These are phyloP conservation scores for Amylostereum chailletii DNA, from an alignment of 1,284 basidiomycete species.

Conservation along the genomic window DNA sequence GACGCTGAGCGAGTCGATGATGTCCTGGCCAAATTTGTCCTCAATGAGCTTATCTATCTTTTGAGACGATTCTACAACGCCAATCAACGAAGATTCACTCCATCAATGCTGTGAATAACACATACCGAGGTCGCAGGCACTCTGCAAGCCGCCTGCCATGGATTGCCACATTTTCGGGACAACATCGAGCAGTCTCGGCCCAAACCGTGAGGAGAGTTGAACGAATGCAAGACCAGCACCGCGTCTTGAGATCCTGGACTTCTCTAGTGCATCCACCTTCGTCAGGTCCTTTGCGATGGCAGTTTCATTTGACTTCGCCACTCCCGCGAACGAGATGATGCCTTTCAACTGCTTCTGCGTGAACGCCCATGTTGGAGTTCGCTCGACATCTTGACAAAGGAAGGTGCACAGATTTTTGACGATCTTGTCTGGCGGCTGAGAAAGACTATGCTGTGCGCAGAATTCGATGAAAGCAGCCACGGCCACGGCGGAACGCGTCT, in stretches of 20 bases:
- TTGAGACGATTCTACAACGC: constrained; percentile 35
- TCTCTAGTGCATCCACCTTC: constrained; percentile 42
- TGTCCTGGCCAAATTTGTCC: constrained; percentile 77
- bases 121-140: constrained; percentile 61
- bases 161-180: constrained; percentile 94
- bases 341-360: constrained; percentile 55
- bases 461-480: constrained; percentile 87
- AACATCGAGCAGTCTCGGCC: constrained; percentile 59
- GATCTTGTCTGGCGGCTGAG: constrained; percentile 81
- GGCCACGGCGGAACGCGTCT: constrained; percentile 82
- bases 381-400: constrained; percentile 84
- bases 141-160: constrained; percentile 73
- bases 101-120: constrained; percentile 3
- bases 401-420: constrained; percentile 97
- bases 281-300: constrained; percentile 34
- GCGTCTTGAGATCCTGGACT: constrained; percentile 58
- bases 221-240: constrained; percentile 84
- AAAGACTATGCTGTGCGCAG: constrained; percentile 61
- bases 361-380: constrained; percentile 84
- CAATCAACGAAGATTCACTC: constrained; percentile 5
- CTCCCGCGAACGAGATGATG: constrained; percentile 67
- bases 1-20: constrained; percentile 90
- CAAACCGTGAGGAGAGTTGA: constrained; percentile 75
- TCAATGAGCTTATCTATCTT: constrained; percentile 58
- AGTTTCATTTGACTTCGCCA: constrained; percentile 34